phyloP scores from a whole-genome alignment of 2,329 filamentous ascomycete species.

The Arthrocladium fulminans region DNA sequence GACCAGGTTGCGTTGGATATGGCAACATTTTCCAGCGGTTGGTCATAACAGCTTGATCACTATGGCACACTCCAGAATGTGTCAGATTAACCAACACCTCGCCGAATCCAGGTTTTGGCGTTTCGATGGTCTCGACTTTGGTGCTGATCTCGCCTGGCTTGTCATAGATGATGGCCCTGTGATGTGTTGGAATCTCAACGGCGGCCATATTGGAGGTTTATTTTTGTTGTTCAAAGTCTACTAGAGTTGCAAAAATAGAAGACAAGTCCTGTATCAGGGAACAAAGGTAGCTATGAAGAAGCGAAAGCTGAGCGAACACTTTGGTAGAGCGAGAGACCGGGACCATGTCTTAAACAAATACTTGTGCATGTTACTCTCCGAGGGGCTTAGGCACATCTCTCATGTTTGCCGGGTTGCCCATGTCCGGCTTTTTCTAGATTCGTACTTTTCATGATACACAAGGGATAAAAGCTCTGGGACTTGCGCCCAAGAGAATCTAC shows the following conservation, averaged over 20 bases:
- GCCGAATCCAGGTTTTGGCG: conserved; percentile 54
- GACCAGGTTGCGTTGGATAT: conserved; percentile 49
- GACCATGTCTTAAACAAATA: too few species aligned
- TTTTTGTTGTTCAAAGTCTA: background rate
- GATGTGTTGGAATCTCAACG: conserved; percentile 46
- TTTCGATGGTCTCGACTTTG: conserved; percentile 54
- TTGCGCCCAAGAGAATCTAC: too few species aligned
- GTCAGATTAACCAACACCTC: conserved; percentile 56
- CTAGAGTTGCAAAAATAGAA: background rate
- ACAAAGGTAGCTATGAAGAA: too few species aligned
- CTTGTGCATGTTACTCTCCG: too few species aligned
- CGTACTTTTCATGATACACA: too few species aligned
- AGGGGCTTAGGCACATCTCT: background rate
- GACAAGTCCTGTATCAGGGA: background rate
- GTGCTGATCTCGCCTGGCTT: conserved; percentile 57
- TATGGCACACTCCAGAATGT: conserved; percentile 58
- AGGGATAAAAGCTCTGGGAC: too few species aligned
- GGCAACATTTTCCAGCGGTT: conserved; percentile 44
- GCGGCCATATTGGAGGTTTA: conserved; percentile 25
- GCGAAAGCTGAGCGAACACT: too few species aligned
- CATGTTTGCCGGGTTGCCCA: background rate
- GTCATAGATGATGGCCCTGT: conserved; percentile 58
- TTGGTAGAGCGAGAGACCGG: too few species aligned
- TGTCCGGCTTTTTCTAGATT: too few species aligned
- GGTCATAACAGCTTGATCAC: conserved; percentile 50